phyloP scores from a whole-genome alignment of 768 basidiomycete species.

The Auriscalpium orientale region DNA sequence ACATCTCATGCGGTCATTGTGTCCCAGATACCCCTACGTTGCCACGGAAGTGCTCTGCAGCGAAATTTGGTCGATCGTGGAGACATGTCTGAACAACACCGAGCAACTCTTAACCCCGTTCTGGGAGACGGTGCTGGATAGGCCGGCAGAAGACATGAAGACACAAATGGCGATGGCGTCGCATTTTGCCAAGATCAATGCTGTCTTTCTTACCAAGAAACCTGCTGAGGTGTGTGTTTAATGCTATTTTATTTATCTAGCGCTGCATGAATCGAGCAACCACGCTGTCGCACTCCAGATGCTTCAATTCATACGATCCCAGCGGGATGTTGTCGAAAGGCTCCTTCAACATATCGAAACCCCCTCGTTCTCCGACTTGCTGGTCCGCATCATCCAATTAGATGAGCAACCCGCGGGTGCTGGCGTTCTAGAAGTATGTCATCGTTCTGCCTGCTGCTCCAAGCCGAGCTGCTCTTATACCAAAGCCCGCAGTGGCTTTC shows the following conservation, averaged over 20 bases:
- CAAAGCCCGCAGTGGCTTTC: slow-evolving; percentile 70
- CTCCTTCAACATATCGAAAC: slow-evolving; percentile 82
- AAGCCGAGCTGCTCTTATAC: slow-evolving; percentile 25
- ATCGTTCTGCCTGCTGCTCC: slow-evolving; percentile 23
- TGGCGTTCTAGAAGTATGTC: slow-evolving; percentile 82
- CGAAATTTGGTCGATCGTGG: slow-evolving; percentile 92
- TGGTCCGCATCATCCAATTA: slow-evolving; percentile 84
- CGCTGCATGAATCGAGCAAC: too few relatives aligned
- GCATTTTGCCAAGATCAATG: slow-evolving; percentile 92
- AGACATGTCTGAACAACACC: slow-evolving; percentile 71
- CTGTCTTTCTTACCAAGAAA: slow-evolving; percentile 80
- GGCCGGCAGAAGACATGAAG: slow-evolving; percentile 80
- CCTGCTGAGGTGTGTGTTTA: slow-evolving; percentile 67
- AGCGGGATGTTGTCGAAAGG: slow-evolving; percentile 75
- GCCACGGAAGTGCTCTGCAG: slow-evolving; percentile 94
- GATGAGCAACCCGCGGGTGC: slow-evolving; percentile 77
- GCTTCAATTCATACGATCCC: slow-evolving; percentile 82
- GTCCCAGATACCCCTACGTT: slow-evolving; percentile 70
- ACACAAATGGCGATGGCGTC: slow-evolving; percentile 81
- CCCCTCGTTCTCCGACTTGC: slow-evolving; percentile 84
- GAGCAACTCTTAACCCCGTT: slow-evolving; percentile 75
- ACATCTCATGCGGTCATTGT: slow-evolving; percentile 9
- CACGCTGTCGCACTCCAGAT: slow-evolving; percentile 48
- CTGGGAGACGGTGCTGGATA: slow-evolving; percentile 85
- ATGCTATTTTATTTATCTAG: slow-evolving; percentile 10